phyloP scores from a whole-genome alignment of 2,329 filamentous ascomycete species.

The Xylariaceae sp. region DNA sequence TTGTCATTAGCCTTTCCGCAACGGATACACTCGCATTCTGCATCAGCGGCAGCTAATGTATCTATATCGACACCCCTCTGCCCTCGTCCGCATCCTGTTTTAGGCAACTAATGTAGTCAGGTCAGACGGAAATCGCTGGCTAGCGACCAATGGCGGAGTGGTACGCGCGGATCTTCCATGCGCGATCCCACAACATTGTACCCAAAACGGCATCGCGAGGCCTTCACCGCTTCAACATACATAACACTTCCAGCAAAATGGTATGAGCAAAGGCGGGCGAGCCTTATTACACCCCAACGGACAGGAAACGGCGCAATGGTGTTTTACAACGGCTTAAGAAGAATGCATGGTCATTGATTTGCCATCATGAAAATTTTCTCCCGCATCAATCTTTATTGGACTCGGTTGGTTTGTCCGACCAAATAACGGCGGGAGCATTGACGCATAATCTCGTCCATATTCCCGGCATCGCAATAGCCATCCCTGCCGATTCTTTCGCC shows the following conservation, averaged over 20 bases:
- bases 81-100: slow-evolving; percentile 6
- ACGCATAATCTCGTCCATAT: slow-evolving; percentile 13
- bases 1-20: slow-evolving; percentile 25
- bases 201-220: slow-evolving; percentile 38
- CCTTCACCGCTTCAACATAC: slow-evolving; percentile 39
- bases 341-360: slow-evolving; percentile 18
- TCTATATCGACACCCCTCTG: slow-evolving; percentile 12
- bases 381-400: slow-evolving; percentile 13
- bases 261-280: slow-evolving; percentile 28
- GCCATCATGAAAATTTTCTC: slow-evolving; percentile 21
- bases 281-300: slow-evolving; percentile 20
- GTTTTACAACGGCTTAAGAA: slow-evolving; percentile 8
- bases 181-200: slow-evolving; percentile 33
- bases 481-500: background rate
- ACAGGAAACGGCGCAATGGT: slow-evolving; percentile 23
- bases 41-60: slow-evolving; percentile 35
- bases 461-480: slow-evolving; percentile 13
- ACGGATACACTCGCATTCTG: slow-evolving; percentile 24
- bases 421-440: slow-evolving; percentile 1
- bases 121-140: background rate
- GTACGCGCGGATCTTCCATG: slow-evolving; percentile 34
- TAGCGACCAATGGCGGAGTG: slow-evolving; percentile 14
- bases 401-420: slow-evolving; percentile 3
- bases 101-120: background rate
- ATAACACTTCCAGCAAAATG: slow-evolving; percentile 27